Base-by-base conservation (phyloP, 2,329 filamentous ascomycete genomes). In the Epichloe sibirici region DNA sequence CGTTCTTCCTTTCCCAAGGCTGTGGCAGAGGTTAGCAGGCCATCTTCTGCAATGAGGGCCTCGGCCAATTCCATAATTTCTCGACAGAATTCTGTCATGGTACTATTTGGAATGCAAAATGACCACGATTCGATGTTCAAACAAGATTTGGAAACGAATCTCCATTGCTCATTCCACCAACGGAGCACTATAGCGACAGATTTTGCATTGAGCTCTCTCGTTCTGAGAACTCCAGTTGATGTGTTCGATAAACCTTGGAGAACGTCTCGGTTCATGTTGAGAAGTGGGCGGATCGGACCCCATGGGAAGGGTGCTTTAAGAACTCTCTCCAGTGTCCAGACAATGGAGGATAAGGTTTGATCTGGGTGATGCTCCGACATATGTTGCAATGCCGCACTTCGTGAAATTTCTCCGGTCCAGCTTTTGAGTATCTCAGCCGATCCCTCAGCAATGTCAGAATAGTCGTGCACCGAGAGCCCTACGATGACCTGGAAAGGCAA, bases 41-140 rank as follows among this genome's bases (percentile, higher is more conserved):
- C 84, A 65, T 94, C 93, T 60, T 95, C 84, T 42, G 88, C 83
- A 63, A 97, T 87, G 2, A 95, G 76, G 38, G 80, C 78, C 62
- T 95, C 88, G 0, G 91, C 90, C 63, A 95, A 87, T 61, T 97
- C 89, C 81, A 98, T 98, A 13, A 88, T 87, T 63, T 95, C 89
- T 58, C 93, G 84, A 64, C 90, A 96, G 62, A 97, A 96, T 53
- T 95, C 84, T 61, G 90, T 85, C 88, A 98, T 90, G 51, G 81
- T 74, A 21, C 74, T 69, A 64, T 89, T 93, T 49, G 91, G 84
- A 54, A 88, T 81, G 4, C 78, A 78, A 13, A 80, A 73, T 57
- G 88, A 89, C 93, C 93, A 98, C 11, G 73, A 72, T 63, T 95
- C 90, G 3, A 90, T 94, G 55, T 85, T 82, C 43, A 82, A 75